phyloP scores from a whole-genome alignment of 495 filamentous ascomycete species.

The Articulospora tetracladia region DNA sequence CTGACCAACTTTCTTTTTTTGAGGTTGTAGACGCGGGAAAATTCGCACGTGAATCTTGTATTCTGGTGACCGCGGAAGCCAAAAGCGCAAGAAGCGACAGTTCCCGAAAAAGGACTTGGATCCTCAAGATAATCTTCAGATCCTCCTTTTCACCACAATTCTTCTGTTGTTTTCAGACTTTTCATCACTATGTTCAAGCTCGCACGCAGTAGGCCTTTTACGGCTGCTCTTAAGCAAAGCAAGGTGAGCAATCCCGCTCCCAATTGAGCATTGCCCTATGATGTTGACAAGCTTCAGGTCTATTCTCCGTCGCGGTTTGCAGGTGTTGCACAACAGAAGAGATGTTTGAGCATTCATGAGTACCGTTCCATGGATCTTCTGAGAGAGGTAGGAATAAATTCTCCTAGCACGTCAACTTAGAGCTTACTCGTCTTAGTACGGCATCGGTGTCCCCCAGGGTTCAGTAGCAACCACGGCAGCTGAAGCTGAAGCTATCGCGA shows the following conservation, averaged over 20 bases:
- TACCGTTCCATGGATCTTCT: slow-evolving; percentile 91
- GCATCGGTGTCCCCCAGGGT: slow-evolving; percentile 86
- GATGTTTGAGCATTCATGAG: slow-evolving; percentile 93
- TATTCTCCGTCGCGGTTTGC: slow-evolving; percentile 23
- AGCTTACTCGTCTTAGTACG: slow-evolving; percentile 60
- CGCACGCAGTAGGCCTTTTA: slow-evolving; percentile 58
- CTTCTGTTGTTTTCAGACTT: slow-evolving; percentile 9
- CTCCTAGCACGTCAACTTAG: not conserved
- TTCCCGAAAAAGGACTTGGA: slow-evolving; percentile 12
- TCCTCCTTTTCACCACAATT: slow-evolving; percentile 10
- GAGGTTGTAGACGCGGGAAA: not conserved
- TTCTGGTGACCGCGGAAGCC: slow-evolving; percentile 9
- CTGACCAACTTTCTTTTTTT: not conserved
- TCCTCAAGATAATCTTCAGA: not conserved
- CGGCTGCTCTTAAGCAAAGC: slow-evolving; percentile 60
- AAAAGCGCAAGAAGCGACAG: slow-evolving; percentile 9
- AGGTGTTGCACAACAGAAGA: slow-evolving; percentile 55
- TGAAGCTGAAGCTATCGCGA: slow-evolving; percentile 90
- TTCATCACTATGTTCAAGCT: slow-evolving; percentile 66
- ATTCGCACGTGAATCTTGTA: not conserved
- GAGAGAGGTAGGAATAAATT: slow-evolving; percentile 59
- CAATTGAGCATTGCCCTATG: slow-evolving; percentile 16
- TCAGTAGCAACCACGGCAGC: slow-evolving; percentile 74
- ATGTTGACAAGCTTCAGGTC: slow-evolving; percentile 21
- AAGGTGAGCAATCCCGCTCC: slow-evolving; percentile 40